Evolutionary conservation across 345 rosid species (phyloP).

Genomic region (Populus pruinosa): DNA sequence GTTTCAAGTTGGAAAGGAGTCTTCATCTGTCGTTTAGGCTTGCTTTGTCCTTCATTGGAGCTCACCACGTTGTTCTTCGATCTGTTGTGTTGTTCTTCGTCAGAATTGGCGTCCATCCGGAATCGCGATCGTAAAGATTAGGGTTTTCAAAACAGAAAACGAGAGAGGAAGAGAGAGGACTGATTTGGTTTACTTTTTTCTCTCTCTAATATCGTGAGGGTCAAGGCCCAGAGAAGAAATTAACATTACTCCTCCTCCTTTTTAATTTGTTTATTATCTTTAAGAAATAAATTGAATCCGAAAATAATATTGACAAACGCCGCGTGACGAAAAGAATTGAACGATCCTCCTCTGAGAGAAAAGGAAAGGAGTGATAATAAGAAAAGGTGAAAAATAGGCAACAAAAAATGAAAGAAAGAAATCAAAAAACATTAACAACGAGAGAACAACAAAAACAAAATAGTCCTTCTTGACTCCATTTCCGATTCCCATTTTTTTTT

Average conservation of each 20-base stretch:
- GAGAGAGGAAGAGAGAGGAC: background rate
- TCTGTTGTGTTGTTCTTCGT: constrained; percentile 45
- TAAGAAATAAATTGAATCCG: background rate
- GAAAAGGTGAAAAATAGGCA: constrained; percentile 27
- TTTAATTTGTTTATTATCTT: background rate
- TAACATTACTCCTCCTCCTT: background rate
- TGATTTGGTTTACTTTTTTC: background rate
- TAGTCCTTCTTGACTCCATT: constrained; percentile 25
- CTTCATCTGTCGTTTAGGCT: constrained; percentile 99
- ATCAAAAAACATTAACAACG: constrained; percentile 27
- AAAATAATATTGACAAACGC: background rate
- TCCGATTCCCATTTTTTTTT: constrained; percentile 25
- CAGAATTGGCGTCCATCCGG: constrained; percentile 60
- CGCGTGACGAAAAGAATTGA: constrained; percentile 10
- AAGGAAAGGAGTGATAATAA: constrained; percentile 10
- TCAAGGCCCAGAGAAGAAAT: constrained; percentile 21
- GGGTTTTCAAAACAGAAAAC: constrained; percentile 5
- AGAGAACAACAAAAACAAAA: constrained; percentile 15
- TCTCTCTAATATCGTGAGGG: constrained; percentile 31
- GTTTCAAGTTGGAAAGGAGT: constrained; percentile 90
- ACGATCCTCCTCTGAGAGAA: constrained; percentile 1
- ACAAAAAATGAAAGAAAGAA: constrained; percentile 12
- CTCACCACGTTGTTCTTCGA: constrained; percentile 1
- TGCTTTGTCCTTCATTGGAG: constrained; percentile 49
- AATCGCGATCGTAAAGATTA: constrained; percentile 4